Evolutionary conservation across 805 yeast genomes (phyloP).

Genomic region (Wickerhamiella kazuoi): DNA sequence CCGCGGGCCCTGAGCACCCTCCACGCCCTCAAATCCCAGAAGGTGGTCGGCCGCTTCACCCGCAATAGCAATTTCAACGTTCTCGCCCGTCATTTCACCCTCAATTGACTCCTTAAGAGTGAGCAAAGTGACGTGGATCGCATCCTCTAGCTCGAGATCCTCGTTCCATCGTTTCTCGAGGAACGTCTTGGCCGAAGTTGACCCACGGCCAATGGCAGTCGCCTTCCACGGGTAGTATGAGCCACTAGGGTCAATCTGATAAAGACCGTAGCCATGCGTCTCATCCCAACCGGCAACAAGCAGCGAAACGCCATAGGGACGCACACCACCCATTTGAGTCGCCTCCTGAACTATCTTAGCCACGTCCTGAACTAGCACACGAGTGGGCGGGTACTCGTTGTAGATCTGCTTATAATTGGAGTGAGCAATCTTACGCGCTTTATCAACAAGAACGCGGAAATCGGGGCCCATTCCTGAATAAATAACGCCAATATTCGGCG

Average conservation of each 20-base stretch:
- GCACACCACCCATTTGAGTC: constrained; percentile 96
- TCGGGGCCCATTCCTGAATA: constrained; percentile 99
- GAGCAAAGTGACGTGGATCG: constrained; percentile 85
- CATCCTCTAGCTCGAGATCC: constrained; percentile 92
- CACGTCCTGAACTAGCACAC: constrained; percentile 79
- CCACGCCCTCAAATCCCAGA: constrained; percentile 75
- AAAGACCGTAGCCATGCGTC: constrained; percentile 54
- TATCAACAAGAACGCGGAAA: constrained; percentile 83
- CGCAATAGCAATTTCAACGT: constrained; percentile 78
- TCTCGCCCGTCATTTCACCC: constrained; percentile 94
- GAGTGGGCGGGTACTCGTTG: constrained; percentile 94
- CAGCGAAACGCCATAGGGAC: constrained; percentile 95
- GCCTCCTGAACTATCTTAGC: constrained; percentile 97
- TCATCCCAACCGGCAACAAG: constrained; percentile 90
- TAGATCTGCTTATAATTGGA: constrained; percentile 82
- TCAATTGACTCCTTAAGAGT: constrained; percentile 93
- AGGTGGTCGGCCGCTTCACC: constrained; percentile 67
- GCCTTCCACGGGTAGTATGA: constrained; percentile 99
- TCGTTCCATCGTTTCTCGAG: constrained; percentile 97
- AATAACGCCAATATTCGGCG: constrained; percentile 93
- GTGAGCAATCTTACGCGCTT: constrained; percentile 84
- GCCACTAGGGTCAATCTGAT: constrained; percentile 97
- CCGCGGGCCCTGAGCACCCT: constrained; percentile 67
- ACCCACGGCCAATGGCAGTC: constrained; percentile 94
- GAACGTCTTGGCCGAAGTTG: constrained; percentile 91